These are phyloP conservation scores for Candida vartiovaarae DNA, from an alignment of 805 yeast genomes.

Conservation along the genomic window DNA sequence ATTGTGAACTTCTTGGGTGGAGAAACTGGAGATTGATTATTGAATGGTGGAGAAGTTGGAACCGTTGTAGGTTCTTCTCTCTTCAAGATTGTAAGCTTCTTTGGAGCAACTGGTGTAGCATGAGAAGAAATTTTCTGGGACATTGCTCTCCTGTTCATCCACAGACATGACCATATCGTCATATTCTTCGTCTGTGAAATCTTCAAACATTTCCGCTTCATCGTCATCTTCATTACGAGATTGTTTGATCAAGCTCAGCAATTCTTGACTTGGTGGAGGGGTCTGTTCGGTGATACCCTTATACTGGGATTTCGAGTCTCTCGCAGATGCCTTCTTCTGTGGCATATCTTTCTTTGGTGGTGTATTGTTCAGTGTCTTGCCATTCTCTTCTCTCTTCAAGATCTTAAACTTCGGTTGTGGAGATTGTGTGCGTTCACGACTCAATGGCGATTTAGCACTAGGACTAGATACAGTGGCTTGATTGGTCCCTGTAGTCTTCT, in stretches of 20 bases:
- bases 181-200: constrained; percentile 17
- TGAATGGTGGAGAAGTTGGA: too few relatives aligned
- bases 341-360: not conserved
- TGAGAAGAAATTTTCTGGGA: too few relatives aligned
- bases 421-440: not conserved
- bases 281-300: not conserved
- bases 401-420: constrained; percentile 18
- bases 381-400: constrained; percentile 14
- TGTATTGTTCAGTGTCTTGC: not conserved
- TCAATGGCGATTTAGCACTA: not conserved
- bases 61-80: too few relatives aligned
- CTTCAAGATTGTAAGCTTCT: not conserved
- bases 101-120: not conserved
- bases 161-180: not conserved
- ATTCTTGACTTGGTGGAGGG: constrained; percentile 18
- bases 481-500: not conserved
- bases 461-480: not conserved
- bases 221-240: constrained; percentile 8
- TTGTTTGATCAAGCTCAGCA: constrained; percentile 16
- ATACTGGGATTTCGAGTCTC: not conserved
- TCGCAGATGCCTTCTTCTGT: constrained; percentile 1
- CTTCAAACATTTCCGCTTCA: constrained; percentile 21
- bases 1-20: constrained; percentile 26
- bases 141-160: not conserved
- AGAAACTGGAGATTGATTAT: too few relatives aligned